Base-by-base conservation (phyloP, 2,329 filamentous ascomycete species). In the Microdochium trichocladiopsis region DNA sequence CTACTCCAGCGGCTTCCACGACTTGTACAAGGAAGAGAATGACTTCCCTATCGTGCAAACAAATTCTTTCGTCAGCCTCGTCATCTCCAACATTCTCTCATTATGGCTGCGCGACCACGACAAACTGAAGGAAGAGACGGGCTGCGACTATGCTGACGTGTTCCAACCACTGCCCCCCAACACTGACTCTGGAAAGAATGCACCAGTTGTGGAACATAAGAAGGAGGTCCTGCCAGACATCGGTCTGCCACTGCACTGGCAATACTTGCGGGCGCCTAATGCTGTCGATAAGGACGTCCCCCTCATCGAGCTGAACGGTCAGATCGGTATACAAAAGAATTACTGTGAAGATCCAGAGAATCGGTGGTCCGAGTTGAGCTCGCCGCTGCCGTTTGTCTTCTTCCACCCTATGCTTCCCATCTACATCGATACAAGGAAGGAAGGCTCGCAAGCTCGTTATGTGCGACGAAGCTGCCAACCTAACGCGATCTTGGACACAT, bases 401-500 rank as follows among this genome's bases (percentile, higher is more conserved):
- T 93, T 97, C 69, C 92, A 95, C 62, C 90, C 91, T 1, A 79
- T 86, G 53, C 81, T 97, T 9, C 93, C 93, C 0, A 80, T 99
- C 12, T 96, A 92, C 70, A 94, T 99, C 62, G 94, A 66, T 68
- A 94, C 92, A 10, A 81, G 94, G 54, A 83, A 82, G 65, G 90
- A 95, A 72, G 94, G 93, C 22, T 96, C 90, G 4, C 74, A 84
- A 33, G 84, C 94, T 53, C 88, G 94, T 47, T 96, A 94, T 65
- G 84, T 95, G n/a, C 84, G 94, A 52, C 83, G 93, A 58, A 97
- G 94, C 62, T 99, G 94, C 72, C 84, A 82, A 55, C 90, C 94
- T 1, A 99, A 97, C 63, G 83, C 94, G n/a, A 79, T 82, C 28
- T 76, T 97, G 61, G 92, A 94, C 65, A 95, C 92, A 0, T 88